These are phyloP conservation scores for Sporothrix dimorphospora DNA, from an alignment of 2,329 filamentous ascomycete species.

Conservation along the genomic window DNA sequence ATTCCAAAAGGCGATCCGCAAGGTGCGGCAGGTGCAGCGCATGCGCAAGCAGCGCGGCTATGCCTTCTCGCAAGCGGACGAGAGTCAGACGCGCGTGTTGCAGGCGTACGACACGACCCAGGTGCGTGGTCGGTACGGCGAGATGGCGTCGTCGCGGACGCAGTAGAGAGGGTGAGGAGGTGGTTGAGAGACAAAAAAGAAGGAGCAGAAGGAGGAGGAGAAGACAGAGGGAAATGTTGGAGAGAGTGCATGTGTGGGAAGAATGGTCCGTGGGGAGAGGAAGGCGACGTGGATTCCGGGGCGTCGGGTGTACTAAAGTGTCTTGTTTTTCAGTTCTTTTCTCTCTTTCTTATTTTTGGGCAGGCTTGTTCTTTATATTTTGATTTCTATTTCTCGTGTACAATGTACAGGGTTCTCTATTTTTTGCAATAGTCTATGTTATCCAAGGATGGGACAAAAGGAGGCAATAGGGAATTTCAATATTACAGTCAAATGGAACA, in stretches of 20 bases:
- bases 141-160: slow-evolving; percentile 67
- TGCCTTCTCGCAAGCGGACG: slow-evolving; percentile 96
- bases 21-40: slow-evolving; percentile 95
- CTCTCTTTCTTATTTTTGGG: not conserved
- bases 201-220: not conserved
- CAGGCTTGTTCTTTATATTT: not conserved
- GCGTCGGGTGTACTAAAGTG: slow-evolving; percentile 21
- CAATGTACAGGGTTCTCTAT: not conserved
- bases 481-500: too few relatives aligned
- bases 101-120: slow-evolving; percentile 98
- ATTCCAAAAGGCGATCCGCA: slow-evolving; percentile 98
- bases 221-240: not conserved
- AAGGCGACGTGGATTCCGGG: not conserved
- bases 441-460: not conserved
- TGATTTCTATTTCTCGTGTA: not conserved
- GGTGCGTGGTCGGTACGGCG: slow-evolving; percentile 87
- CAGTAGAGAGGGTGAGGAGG: slow-evolving; percentile 14
- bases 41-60: slow-evolving; percentile 99
- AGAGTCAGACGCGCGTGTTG: slow-evolving; percentile 90
- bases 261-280: not conserved
- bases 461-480: too few relatives aligned
- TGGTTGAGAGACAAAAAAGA: not conserved
- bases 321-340: not conserved
- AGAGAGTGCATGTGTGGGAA: not conserved
- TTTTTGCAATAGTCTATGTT: slow-evolving; percentile 1